phyloP scores from a whole-genome alignment of 768 basidiomycete genomes.

The Kockovaella imperatae region DNA sequence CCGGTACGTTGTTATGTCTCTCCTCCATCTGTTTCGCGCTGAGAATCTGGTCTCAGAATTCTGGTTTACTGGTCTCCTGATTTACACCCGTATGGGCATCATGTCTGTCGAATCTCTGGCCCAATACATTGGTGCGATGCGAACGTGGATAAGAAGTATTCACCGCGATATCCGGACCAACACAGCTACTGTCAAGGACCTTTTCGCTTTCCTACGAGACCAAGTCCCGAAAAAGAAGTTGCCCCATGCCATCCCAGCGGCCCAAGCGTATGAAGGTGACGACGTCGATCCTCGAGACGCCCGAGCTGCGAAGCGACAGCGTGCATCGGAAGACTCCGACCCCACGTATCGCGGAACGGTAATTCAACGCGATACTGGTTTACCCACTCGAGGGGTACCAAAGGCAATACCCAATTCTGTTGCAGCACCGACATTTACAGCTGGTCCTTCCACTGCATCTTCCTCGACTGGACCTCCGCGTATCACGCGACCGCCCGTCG shows the following conservation, averaged over 20 bases:
- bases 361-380: conserved; percentile 3
- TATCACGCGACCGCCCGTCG: too few species aligned
- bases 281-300: conserved; percentile 18
- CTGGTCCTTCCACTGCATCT: too few species aligned
- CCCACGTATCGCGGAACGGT: conserved; percentile 13
- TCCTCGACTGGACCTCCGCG: too few species aligned
- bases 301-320: conserved; percentile 14
- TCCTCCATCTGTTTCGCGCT: neutral
- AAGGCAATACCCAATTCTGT: too few species aligned
- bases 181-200: conserved; percentile 50
- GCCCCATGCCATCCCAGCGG: conserved; percentile 15
- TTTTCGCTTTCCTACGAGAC: conserved; percentile 53
- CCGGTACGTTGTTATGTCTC: conserved; percentile 51
- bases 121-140: conserved; percentile 54
- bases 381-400: too few species aligned
- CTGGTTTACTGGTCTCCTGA: conserved; percentile 54
- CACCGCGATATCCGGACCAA: conserved; percentile 66
- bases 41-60: conserved; percentile 52
- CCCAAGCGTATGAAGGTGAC: conserved; percentile 24
- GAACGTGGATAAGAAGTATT: conserved; percentile 52
- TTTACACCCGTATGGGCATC: conserved; percentile 28
- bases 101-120: conserved; percentile 47
- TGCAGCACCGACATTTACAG: too few species aligned
- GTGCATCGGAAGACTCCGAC: conserved; percentile 15
- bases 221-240: conserved; percentile 10